These are phyloP conservation scores for Annulohypoxylon maeteangense DNA, from an alignment of 495 filamentous ascomycete genomes.

Conservation along the genomic window DNA sequence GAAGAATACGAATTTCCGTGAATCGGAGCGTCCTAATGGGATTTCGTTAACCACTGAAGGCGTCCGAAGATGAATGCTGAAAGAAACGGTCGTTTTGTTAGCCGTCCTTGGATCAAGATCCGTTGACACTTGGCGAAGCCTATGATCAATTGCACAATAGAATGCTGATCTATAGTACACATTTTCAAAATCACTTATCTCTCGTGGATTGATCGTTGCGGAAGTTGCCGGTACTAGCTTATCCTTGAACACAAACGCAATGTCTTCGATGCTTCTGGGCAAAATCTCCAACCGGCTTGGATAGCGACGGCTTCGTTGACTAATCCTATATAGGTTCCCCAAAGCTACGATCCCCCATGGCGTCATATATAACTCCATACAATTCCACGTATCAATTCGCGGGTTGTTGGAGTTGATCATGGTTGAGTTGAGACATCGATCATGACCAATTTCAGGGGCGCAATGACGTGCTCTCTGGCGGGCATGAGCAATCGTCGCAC, in stretches of 20 bases:
- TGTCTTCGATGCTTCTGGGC: neutral
- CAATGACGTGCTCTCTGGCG: constrained; percentile 32
- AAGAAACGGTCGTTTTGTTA: neutral
- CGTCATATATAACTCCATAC: neutral
- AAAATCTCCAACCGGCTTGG: neutral
- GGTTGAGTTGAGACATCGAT: neutral
- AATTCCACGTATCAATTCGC: neutral
- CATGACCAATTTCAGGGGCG: constrained; percentile 36
- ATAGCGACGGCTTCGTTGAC: neutral
- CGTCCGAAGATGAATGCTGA: too few species aligned
- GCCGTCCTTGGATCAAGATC: neutral
- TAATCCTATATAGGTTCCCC: neutral
- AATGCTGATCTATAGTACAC: neutral
- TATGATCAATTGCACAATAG: neutral
- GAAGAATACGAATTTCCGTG: too few species aligned
- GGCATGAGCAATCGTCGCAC: constrained; percentile 25
- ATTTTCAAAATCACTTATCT: neutral
- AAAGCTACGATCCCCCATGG: neutral
- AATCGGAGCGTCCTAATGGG: too few species aligned
- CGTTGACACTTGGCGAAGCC: too few species aligned
- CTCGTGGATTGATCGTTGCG: neutral
- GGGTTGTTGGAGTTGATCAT: neutral
- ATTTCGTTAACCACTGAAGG: too few species aligned
- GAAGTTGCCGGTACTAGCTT: neutral
- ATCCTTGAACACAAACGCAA: neutral